A percentile compares a stretch with the other conserved stretches of the same genome.
phyloP scores from a whole-genome alignment of 805 yeast species.

The Cyberlindnera meyerae region DNA sequence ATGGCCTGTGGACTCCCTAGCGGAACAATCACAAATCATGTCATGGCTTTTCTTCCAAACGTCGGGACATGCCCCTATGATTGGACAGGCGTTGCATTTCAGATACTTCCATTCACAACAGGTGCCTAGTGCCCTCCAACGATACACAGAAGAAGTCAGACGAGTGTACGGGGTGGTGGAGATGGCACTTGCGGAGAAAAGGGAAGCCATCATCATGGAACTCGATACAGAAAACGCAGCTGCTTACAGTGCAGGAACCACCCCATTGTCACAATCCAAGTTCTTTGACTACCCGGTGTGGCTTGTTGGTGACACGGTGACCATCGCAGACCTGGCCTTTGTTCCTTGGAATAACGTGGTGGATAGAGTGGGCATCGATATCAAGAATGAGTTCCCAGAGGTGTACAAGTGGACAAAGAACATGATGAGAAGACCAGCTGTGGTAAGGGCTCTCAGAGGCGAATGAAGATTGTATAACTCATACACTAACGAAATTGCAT shows the following conservation, averaged over 20 bases:
- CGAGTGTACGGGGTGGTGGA: constrained; percentile 92
- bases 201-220: constrained; percentile 88
- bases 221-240: constrained; percentile 84
- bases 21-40: constrained; percentile 78
- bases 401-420: constrained; percentile 93
- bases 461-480: too few relatives aligned
- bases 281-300: constrained; percentile 92
- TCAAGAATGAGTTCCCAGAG: constrained; percentile 86
- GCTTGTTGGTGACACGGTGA: constrained; percentile 80
- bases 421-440: constrained; percentile 95
- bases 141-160: constrained; percentile 89
- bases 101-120: constrained; percentile 82
- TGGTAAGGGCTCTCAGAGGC: constrained; percentile 78
- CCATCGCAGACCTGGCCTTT: constrained; percentile 87
- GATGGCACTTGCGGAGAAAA: constrained; percentile 88
- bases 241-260: constrained; percentile 81
- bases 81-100: constrained; percentile 94
- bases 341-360: constrained; percentile 98
- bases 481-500: too few relatives aligned
- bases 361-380: constrained; percentile 84
- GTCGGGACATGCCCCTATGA: constrained; percentile 98
- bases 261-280: constrained; percentile 78
- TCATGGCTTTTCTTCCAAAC: constrained; percentile 95
- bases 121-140: constrained; percentile 83
- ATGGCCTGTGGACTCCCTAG: constrained; percentile 66